phyloP scores from a whole-genome alignment of 176 grass and related monocot genomes.

The Carex myosuroides region DNA sequence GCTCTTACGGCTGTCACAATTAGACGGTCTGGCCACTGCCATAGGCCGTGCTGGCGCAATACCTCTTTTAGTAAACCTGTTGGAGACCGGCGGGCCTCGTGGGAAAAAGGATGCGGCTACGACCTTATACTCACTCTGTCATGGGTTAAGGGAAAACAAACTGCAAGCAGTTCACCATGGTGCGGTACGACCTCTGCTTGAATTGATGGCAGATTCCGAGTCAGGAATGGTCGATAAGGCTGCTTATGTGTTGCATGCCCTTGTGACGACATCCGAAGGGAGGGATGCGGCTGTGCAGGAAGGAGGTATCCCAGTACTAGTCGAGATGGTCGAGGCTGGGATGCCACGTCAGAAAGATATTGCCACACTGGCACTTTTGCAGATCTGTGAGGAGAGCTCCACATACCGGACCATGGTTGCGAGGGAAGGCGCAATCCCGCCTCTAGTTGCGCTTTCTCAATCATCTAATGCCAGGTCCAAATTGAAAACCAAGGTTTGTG shows the following conservation, averaged over 20 bases:
- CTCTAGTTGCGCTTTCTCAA: constrained; percentile 80
- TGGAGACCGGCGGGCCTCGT: constrained; percentile 57
- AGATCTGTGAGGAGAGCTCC: constrained; percentile 77
- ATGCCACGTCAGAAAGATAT: constrained; percentile 59
- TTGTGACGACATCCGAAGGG: constrained; percentile 42
- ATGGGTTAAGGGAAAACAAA: constrained; percentile 53
- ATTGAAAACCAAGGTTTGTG: constrained; percentile 61
- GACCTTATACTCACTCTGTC: constrained; percentile 65
- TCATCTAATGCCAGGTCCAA: constrained; percentile 47
- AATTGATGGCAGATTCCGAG: constrained; percentile 83
- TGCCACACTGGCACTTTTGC: constrained; percentile 56
- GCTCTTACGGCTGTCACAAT: constrained; percentile 50
- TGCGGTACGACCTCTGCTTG: constrained; percentile 49
- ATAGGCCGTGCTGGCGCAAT: constrained; percentile 66
- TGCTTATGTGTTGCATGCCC: constrained; percentile 62
- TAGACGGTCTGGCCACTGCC: constrained; percentile 43
- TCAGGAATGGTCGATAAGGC: constrained; percentile 95
- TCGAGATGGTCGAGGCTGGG: constrained; percentile 91
- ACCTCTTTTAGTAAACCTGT: constrained; percentile 57
- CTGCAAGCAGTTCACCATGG: constrained; percentile 52
- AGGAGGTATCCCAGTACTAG: constrained; percentile 65
- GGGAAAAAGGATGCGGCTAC: constrained; percentile 94
- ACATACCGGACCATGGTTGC: constrained; percentile 67
- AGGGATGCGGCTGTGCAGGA: constrained; percentile 52
- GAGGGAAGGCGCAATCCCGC: constrained; percentile 88